Base-by-base conservation (phyloP, 805 yeast genomes). In the Starmerella potacharoeniae region DNA sequence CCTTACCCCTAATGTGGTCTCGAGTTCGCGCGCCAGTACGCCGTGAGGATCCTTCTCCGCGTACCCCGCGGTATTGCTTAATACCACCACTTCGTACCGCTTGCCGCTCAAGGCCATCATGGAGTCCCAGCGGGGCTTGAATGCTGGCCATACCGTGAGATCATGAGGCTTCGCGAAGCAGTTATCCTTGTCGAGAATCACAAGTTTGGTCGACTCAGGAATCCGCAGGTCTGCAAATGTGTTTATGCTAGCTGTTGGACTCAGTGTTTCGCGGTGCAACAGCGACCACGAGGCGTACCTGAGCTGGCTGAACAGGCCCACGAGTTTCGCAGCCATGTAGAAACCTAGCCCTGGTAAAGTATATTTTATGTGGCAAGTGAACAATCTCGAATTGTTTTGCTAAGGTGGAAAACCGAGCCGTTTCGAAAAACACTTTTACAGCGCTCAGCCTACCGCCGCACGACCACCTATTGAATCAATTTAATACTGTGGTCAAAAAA, bases 171-270 rank as follows among this genome's bases (percentile, higher is more conserved):
- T 77, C 5, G 98, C 95, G 67, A 93, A 86, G 65, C 97, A 91
- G 68, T 93, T 93, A 70, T 93, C 98, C 67, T 93, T 93, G 66
- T 93, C 98, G 30, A 93, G 73, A 0, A 93, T 91, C 1, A 90
- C 76, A 0, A 89, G 95, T 64, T 80, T 83, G 55, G 86, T 84
- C 43, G 49, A 49, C 2, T 29, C 30, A 2, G 64, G 64, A 8
- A 63, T 29, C 5, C 31, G 37, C 39, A 64, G 52, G 6, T 59
- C 61, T 14, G 37, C 42, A 48, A 64, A 63, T 8, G 11, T 50
- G 22, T 34, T 31, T 9, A 62, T 43, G 4, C 52, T 22, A 28
- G 35, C 45, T 2, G 63, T 63, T 5, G 66, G 65, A 30, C 54
- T 55, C n/a, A 62, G 57, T 35, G 46, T 45, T 13, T 58, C 59